phyloP scores from a whole-genome alignment of 768 basidiomycete genomes.

The Kwoniella newhampshirensis region DNA sequence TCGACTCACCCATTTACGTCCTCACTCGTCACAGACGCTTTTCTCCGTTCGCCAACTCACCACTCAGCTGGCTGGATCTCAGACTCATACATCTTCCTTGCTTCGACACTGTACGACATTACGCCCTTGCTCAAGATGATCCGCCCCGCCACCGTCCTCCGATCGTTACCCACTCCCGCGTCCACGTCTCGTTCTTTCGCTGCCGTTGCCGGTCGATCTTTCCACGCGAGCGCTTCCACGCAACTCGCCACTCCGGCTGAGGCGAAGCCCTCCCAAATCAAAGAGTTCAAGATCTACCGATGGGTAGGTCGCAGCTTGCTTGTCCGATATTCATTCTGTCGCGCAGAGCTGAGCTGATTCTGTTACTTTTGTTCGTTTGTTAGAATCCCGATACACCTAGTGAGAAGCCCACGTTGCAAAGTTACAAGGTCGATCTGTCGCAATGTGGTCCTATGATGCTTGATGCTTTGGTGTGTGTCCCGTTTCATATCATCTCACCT shows the following conservation, averaged over 20 bases:
- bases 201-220: slow-evolving; percentile 6
- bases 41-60: background rate
- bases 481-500: no score
- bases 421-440: slow-evolving; percentile 87
- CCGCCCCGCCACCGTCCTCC: slow-evolving; percentile 19
- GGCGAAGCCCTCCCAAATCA: slow-evolving; percentile 56
- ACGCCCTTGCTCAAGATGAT: slow-evolving; percentile 11
- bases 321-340: slow-evolving; percentile 7
- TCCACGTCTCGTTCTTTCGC: slow-evolving; percentile 15
- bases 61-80: background rate
- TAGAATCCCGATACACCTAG: slow-evolving; percentile 93
- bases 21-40: background rate
- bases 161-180: slow-evolving; percentile 18
- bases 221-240: slow-evolving; percentile 29
- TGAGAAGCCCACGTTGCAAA: slow-evolving; percentile 84
- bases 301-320: slow-evolving; percentile 64
- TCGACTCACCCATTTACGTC: no score
- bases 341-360: background rate
- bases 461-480: slow-evolving; percentile 46
- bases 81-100: background rate
- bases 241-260: slow-evolving; percentile 26
- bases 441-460: slow-evolving; percentile 90
- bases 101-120: no score
- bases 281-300: slow-evolving; percentile 98
- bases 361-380: background rate